Conservation (phyloP, 1,284 basidiomycete genomes). For the Cystobasidium slooffiae region DNA sequence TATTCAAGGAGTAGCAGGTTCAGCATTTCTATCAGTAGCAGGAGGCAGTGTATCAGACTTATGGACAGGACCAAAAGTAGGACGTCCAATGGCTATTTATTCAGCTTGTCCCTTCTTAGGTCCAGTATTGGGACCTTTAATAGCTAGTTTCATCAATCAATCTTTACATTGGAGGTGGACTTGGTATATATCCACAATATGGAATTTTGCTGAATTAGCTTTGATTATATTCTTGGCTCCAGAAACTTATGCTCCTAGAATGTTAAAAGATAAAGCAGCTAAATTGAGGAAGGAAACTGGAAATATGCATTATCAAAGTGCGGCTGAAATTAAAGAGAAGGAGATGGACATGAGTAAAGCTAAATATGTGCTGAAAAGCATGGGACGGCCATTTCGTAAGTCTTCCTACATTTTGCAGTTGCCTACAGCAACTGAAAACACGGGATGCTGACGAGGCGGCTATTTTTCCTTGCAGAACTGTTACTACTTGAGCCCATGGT, state of each 20-base stretch:
- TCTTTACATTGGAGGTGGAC: conserved; percentile 77
- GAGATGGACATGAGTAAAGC: conserved; percentile 27
- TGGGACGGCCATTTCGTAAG: conserved; percentile 32
- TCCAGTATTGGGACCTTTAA: conserved; percentile 43
- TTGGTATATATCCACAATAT: conserved; percentile 68
- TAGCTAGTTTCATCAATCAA: conserved; percentile 37
- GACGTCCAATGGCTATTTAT: conserved; percentile 77
- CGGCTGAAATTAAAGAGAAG: conserved; percentile 57
- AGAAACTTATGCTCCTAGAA: conserved; percentile 73
- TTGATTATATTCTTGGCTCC: conserved; percentile 62
- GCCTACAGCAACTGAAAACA: conserved; percentile 59
- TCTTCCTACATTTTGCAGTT: background rate
- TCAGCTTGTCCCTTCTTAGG: conserved; percentile 52
- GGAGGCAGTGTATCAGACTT: conserved; percentile 76
- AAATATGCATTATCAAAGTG: conserved; percentile 63
- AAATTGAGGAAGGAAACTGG: conserved; percentile 63
- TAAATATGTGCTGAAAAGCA: conserved; percentile 32
- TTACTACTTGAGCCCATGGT: conserved; percentile 75
- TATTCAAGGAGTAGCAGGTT: conserved; percentile 67
- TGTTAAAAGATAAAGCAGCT: conserved; percentile 66
- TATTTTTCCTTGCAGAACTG: conserved; percentile 62
- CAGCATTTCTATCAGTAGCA: conserved; percentile 68
- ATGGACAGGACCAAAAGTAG: conserved; percentile 68
- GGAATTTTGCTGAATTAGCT: conserved; percentile 22
- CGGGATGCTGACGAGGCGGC: conserved; percentile 64